Evolutionary conservation across 2,329 filamentous ascomycete genomes (phyloP).

Genomic region (Phoma herbarum): DNA sequence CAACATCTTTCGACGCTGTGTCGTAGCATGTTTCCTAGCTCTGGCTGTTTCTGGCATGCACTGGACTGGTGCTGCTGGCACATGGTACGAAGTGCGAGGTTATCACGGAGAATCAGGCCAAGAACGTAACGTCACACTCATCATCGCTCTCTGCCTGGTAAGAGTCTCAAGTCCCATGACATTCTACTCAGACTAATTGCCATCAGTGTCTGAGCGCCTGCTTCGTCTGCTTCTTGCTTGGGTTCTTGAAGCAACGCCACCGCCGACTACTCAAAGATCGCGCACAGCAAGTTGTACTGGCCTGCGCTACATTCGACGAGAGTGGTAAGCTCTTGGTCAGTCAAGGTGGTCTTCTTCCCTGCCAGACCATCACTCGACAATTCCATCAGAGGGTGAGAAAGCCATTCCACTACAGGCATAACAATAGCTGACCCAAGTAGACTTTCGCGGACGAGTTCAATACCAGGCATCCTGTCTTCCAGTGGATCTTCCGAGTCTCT

Average conservation of each 20-base stretch:
- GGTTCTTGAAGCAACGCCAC: constrained; percentile 51
- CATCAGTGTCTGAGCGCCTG: constrained; percentile 53
- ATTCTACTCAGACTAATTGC: constrained; percentile 74
- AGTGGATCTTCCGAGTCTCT: constrained; percentile 86
- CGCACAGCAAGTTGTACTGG: constrained; percentile 64
- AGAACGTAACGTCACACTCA: constrained; percentile 70
- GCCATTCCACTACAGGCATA: constrained; percentile 57
- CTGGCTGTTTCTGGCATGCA: constrained; percentile 86
- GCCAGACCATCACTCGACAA: constrained; percentile 77
- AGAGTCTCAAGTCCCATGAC: constrained; percentile 41
- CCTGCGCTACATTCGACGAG: constrained; percentile 72
- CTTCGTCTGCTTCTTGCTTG: constrained; percentile 46
- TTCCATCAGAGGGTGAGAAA: constrained; percentile 39
- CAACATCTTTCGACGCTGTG: constrained; percentile 76
- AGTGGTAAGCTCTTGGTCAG: constrained; percentile 73
- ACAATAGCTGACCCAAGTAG: constrained; percentile 28
- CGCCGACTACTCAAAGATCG: constrained; percentile 53
- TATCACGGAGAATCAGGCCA: constrained; percentile 52
- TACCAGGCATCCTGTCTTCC: constrained; percentile 79
- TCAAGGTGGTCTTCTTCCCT: constrained; percentile 73
- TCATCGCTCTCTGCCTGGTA: constrained; percentile 76
- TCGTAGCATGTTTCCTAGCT: constrained; percentile 74
- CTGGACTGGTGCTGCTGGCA: constrained; percentile 80
- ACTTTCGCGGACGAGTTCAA: constrained; percentile 78
- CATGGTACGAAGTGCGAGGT: constrained; percentile 67